Conservation (phyloP, 2,329 filamentous ascomycete species). For the Didymosphaeria variabile region DNA sequence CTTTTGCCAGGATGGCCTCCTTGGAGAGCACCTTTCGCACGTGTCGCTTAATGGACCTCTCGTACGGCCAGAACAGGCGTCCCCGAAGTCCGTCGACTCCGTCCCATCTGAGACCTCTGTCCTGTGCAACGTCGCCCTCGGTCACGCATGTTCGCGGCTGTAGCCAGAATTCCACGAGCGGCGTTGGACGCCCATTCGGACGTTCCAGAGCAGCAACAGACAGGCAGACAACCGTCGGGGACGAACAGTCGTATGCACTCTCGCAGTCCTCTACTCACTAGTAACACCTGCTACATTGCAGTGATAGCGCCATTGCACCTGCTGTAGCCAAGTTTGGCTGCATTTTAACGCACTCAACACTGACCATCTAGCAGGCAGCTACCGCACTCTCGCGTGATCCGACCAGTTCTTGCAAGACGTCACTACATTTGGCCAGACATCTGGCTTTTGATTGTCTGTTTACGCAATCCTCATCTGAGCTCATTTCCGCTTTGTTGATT, state of each 20-base stretch:
- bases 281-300: too few relatives aligned
- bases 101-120: slow-evolving; percentile 9
- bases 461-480: not conserved
- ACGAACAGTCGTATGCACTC: not conserved
- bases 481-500: slow-evolving; percentile 2
- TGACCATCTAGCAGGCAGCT: slow-evolving; percentile 1
- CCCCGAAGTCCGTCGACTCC: slow-evolving; percentile 14
- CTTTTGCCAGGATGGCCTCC: slow-evolving; percentile 10
- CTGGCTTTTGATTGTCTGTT: not conserved
- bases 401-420: not conserved
- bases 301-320: not conserved
- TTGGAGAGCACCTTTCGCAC: not conserved
- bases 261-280: not conserved
- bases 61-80: not conserved
- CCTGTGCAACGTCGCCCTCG: not conserved
- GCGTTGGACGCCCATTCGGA: slow-evolving; percentile 4
- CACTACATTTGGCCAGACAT: not conserved
- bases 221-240: too few relatives aligned
- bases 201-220: not conserved
- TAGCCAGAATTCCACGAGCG: not conserved
- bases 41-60: slow-evolving; percentile 6
- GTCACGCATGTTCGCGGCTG: not conserved
- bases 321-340: not conserved
- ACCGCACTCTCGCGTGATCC: not conserved
- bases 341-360: not conserved